Conservation (phyloP, 2,329 filamentous ascomycete species). For the Claviceps sp. region DNA sequence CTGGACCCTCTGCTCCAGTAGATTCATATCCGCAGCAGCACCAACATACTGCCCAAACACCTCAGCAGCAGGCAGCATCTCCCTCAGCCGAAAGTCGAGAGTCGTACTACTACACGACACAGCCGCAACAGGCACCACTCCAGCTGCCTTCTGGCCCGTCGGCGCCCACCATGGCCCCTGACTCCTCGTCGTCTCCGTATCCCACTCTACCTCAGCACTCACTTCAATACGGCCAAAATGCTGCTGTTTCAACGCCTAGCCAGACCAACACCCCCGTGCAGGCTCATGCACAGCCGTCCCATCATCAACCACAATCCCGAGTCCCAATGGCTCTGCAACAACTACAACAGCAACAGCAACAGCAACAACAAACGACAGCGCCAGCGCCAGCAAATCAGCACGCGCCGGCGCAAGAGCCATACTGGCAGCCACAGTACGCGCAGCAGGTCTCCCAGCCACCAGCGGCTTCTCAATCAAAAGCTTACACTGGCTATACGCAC, state of each 20-base stretch:
- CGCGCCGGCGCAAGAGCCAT: slow-evolving; percentile 17
- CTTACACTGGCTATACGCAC: slow-evolving; percentile 39
- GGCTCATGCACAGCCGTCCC: slow-evolving; percentile 14
- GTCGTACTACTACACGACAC: slow-evolving; percentile 43
- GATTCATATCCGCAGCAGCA: slow-evolving; percentile 15
- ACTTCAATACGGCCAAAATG: slow-evolving; percentile 30
- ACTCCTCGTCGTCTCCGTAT: slow-evolving; percentile 36
- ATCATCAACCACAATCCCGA: slow-evolving; percentile 16
- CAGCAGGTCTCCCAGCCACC: slow-evolving; percentile 14
- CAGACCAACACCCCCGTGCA: slow-evolving; percentile 21
- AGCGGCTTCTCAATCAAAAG: slow-evolving; percentile 27
- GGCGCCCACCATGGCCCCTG: slow-evolving; percentile 25
- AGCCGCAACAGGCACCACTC: slow-evolving; percentile 14
- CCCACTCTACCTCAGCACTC: slow-evolving; percentile 34
- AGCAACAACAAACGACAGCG: slow-evolving; percentile 8
- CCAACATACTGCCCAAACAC: slow-evolving; percentile 14
- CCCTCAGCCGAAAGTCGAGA: slow-evolving; percentile 36
- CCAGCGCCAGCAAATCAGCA: slow-evolving; percentile 14
- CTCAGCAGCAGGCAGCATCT: slow-evolving; percentile 16
- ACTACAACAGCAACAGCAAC: slow-evolving; percentile 13
- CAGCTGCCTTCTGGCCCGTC: slow-evolving; percentile 23
- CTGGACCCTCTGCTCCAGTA: slow-evolving; percentile 23
- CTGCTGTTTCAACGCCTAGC: slow-evolving; percentile 23
- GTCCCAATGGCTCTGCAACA: slow-evolving; percentile 15
- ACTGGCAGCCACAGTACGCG: slow-evolving; percentile 21